Evolutionary conservation across 1,284 basidiomycete species (phyloP).

Genomic region (Papiliotrema nemorosa): DNA sequence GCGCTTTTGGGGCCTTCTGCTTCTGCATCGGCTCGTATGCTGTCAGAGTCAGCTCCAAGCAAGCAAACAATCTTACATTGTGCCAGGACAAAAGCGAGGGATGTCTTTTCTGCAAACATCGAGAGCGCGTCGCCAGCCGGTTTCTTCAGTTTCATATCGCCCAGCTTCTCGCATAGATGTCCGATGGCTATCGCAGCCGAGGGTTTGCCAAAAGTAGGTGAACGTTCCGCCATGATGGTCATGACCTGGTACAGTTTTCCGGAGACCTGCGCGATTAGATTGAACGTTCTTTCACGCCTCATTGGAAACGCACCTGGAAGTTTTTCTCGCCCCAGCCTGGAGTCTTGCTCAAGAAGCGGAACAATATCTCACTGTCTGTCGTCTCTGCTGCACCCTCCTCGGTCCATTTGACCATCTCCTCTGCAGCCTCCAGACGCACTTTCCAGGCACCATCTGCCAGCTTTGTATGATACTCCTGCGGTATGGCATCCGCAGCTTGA

Average conservation of each 20-base stretch:
- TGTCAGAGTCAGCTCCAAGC: slow-evolving; percentile 43
- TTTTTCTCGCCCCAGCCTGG: slow-evolving; percentile 96
- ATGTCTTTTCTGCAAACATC: slow-evolving; percentile 85
- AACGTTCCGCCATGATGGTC: slow-evolving; percentile 67
- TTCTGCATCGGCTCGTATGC: slow-evolving; percentile 87
- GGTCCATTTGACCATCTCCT: slow-evolving; percentile 82
- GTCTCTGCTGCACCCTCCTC: slow-evolving; percentile 60
- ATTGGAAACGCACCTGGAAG: slow-evolving; percentile 69
- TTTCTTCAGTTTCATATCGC: slow-evolving; percentile 95
- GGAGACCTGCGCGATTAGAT: slow-evolving; percentile 64
- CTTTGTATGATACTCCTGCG: slow-evolving; percentile 65
- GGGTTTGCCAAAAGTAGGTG: slow-evolving; percentile 78
- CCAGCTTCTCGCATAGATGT: slow-evolving; percentile 91
- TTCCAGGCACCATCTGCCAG: slow-evolving; percentile 92
- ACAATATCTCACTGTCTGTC: slow-evolving; percentile 82
- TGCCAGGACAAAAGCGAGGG: slow-evolving; percentile 86
- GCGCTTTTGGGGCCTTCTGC: slow-evolving; percentile 95
- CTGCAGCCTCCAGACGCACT: slow-evolving; percentile 76
- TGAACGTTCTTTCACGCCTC: neutral
- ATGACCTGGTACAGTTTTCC: slow-evolving; percentile 79
- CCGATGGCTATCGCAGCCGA: slow-evolving; percentile 77
- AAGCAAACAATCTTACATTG: slow-evolving; percentile 62
- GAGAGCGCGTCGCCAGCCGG: slow-evolving; percentile 86
- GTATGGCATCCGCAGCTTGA: slow-evolving; percentile 71
- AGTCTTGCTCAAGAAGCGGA: slow-evolving; percentile 87